Evolutionary conservation across 108 stramenopile genomes (phyloP), one percentile per base, ranked within the genome.

Genomic region (Tribonema minus): DNA sequence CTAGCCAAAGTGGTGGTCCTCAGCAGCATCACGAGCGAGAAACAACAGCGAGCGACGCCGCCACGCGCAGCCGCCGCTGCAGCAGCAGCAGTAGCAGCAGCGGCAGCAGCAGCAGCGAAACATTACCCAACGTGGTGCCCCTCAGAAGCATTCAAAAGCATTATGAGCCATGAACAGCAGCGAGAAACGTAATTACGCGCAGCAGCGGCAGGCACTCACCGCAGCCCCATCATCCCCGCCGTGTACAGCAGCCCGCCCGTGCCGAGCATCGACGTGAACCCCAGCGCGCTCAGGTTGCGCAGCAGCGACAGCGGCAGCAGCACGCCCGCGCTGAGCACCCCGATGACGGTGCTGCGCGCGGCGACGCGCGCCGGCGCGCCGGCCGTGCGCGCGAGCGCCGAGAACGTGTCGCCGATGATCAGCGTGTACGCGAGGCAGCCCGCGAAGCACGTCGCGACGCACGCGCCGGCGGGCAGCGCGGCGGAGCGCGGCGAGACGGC

Each of bases 231-330:
- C 77, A 79, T 79, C 0, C 37, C 77, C 31, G 77, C 77, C n/a
- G 77, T 79, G 77, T 79, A 79, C 26, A 79, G 3, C 1, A 79
- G 77, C 3, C 77, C 77, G 6, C 37, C 36, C 29, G 67, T 79
- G 33, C 77, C 77, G 29, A 79, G 28, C 77, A 79, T 79, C 25
- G 64, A 66, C 37, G 77, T 79, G 61, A 79, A 79, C 23, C 77
- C 77, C 34, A 79, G 77, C 2, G 77, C 68, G 67, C 68, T 79
- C 0, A 79, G 77, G 68, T 41, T 92, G 75, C 93, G 93, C 64
- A 98, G 88, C 71, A 96, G 76, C 72, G 94, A 95, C 2, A 98
- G 88, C 20, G 96, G 96, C 58, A 95, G 73, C 2, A 98, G 82
- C n/a, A 85, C 79, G n/a, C 80, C 67, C 2, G 94, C 93, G 7